Evolutionary conservation across 306 rosid species (phyloP).

Genomic region (Medicago arabica): DNA sequence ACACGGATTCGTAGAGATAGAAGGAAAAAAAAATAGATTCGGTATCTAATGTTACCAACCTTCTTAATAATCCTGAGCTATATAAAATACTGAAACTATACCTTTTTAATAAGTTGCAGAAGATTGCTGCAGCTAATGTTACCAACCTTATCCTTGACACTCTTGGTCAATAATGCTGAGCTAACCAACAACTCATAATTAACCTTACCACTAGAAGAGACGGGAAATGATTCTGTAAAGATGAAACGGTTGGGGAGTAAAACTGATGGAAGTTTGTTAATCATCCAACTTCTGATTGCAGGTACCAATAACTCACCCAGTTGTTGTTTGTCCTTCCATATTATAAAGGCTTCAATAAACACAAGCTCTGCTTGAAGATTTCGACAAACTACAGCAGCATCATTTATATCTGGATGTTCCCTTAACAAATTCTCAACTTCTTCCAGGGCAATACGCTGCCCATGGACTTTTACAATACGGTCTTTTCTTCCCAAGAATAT

Average conservation of each 20-base stretch:
- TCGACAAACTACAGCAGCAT: conserved; percentile 70
- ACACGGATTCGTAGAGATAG: background rate
- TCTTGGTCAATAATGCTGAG: conserved; percentile 47
- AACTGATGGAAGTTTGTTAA: conserved; percentile 61
- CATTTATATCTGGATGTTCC: conserved; percentile 68
- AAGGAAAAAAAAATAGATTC: background rate
- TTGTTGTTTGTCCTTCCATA: conserved; percentile 57
- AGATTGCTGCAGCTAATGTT: conserved; percentile 50
- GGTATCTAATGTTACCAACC: too few relatives aligned
- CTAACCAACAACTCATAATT: conserved; percentile 64
- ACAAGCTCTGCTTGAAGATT: conserved; percentile 52
- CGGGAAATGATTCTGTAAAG: conserved; percentile 68
- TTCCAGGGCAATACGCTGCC: conserved; percentile 80
- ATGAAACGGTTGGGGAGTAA: conserved; percentile 66
- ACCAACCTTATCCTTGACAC: conserved; percentile 48
- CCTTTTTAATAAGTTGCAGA: conserved; percentile 72
- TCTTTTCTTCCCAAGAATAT: conserved; percentile 89
- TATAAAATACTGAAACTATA: conserved; percentile 39
- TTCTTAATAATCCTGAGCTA: background rate
- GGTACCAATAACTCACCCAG: conserved; percentile 56
- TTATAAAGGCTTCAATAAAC: conserved; percentile 68
- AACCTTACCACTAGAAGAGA: conserved; percentile 78
- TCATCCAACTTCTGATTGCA: conserved; percentile 74
- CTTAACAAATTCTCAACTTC: conserved; percentile 78
- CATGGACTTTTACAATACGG: conserved; percentile 75